Evolutionary conservation across 345 rosid genomes (phyloP).

Genomic region (Populus ilicifolia): DNA sequence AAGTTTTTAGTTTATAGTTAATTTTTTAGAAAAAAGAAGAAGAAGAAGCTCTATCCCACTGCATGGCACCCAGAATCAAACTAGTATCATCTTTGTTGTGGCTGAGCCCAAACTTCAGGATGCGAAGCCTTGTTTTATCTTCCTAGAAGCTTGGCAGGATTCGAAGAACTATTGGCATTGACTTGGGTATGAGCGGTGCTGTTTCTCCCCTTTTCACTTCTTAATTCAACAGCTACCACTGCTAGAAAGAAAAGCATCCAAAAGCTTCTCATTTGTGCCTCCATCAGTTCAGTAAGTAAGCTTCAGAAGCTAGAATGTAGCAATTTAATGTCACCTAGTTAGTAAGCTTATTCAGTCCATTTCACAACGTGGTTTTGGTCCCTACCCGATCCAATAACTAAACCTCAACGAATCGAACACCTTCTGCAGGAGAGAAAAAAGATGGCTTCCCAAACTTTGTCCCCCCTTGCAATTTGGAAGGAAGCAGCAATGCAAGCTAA

Average conservation of each 20-base stretch:
- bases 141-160: too few relatives aligned
- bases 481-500: background rate
- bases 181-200: background rate
- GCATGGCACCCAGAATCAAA: too few relatives aligned
- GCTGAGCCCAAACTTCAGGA: background rate
- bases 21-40: too few relatives aligned
- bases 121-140: too few relatives aligned
- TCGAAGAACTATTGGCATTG: background rate
- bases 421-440: background rate
- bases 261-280: background rate
- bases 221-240: background rate
- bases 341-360: background rate
- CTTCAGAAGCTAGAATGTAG: background rate
- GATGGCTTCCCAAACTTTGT: background rate
- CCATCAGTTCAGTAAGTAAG: background rate
- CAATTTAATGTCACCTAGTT: background rate
- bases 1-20: too few relatives aligned
- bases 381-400: background rate
- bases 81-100: too few relatives aligned
- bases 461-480: background rate
- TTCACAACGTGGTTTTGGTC: background rate
- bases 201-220: background rate
- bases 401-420: background rate
- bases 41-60: too few relatives aligned
- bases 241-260: background rate